Conservation (phyloP, 495 filamentous ascomycete genomes). For the Neurospora cerealis region DNA sequence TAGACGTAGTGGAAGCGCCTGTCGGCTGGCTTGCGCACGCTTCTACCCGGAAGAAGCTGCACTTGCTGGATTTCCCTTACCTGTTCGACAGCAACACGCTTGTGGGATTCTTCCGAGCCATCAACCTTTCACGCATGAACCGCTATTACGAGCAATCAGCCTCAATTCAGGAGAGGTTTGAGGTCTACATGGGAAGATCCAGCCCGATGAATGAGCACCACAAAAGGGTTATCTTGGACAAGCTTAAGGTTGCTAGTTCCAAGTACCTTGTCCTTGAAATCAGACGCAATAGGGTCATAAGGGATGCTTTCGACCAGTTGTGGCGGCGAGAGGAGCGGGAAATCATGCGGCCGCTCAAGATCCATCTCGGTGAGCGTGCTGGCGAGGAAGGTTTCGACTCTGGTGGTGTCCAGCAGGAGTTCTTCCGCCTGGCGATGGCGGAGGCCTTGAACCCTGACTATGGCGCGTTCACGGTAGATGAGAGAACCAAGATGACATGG, state of each 20-base stretch:
- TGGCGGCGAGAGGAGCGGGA: constrained; percentile 79
- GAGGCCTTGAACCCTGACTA: constrained; percentile 69
- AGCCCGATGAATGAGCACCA: constrained; percentile 32
- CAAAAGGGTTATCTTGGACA: constrained; percentile 43
- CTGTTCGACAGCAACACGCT: constrained; percentile 63
- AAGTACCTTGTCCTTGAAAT: constrained; percentile 73
- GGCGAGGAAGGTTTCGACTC: constrained; percentile 89
- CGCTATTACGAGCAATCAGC: constrained; percentile 61
- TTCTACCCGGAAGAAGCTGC: constrained; percentile 51
- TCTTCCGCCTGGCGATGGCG: constrained; percentile 72
- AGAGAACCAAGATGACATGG: constrained; percentile 68
- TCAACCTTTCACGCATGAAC: constrained; percentile 78
- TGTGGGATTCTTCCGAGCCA: constrained; percentile 78
- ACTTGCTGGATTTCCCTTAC: constrained; percentile 74
- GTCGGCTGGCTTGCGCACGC: constrained; percentile 56
- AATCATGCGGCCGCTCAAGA: constrained; percentile 75
- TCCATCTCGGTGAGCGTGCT: constrained; percentile 67
- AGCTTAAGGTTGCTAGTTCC: constrained; percentile 52
- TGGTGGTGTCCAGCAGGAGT: constrained; percentile 91
- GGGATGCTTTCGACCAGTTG: constrained; percentile 76
- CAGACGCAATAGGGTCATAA: constrained; percentile 56
- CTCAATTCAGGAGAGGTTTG: constrained; percentile 50
- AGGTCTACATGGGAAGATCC: constrained; percentile 44
- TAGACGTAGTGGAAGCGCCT: constrained; percentile 70
- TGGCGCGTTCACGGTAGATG: constrained; percentile 66